A percentile compares a stretch with the other conserved stretches of the same genome.
Conservation (phyloP, 2,329 filamentous ascomycete species). For the Calycina marina region DNA sequence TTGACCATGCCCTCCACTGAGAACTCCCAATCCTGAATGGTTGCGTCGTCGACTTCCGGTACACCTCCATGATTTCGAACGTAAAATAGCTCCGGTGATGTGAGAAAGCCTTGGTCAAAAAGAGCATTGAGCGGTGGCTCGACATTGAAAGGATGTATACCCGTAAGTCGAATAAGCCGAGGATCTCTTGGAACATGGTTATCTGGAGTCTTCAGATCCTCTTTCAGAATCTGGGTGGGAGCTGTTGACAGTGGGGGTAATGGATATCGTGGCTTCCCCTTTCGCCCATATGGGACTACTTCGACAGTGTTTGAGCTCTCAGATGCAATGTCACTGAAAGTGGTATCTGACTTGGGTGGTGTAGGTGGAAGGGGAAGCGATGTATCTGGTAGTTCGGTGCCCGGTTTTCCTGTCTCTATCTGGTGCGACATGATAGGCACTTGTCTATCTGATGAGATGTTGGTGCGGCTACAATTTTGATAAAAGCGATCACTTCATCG, state of each 20-base stretch:
- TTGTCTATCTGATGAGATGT: background rate
- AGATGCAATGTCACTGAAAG: constrained; percentile 12
- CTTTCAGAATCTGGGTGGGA: constrained; percentile 48
- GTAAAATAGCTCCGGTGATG: constrained; percentile 77
- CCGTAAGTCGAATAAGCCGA: constrained; percentile 72
- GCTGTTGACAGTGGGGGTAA: constrained; percentile 49
- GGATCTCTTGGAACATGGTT: constrained; percentile 66
- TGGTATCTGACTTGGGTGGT: constrained; percentile 18
- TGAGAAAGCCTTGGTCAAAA: constrained; percentile 70
- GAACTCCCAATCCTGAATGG: constrained; percentile 68
- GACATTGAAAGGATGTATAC: constrained; percentile 81
- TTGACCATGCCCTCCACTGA: constrained; percentile 74
- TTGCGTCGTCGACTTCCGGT: constrained; percentile 56
- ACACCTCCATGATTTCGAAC: constrained; percentile 83
- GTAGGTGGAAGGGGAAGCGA: constrained; percentile 14
- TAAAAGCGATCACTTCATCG: too few species aligned
- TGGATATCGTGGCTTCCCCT: constrained; percentile 26
- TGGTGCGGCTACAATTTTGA: too few species aligned
- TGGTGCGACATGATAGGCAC: constrained; percentile 4
- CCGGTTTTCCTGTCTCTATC: constrained; percentile 1
- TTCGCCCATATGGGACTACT: constrained; percentile 7
- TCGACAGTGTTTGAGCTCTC: constrained; percentile 9
- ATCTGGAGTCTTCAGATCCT: constrained; percentile 76
- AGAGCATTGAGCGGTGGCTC: constrained; percentile 70
- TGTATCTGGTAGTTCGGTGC: constrained; percentile 1